Conservation (phyloP, 2,329 filamentous ascomycete genomes). For the Bipolaris bicolor region DNA sequence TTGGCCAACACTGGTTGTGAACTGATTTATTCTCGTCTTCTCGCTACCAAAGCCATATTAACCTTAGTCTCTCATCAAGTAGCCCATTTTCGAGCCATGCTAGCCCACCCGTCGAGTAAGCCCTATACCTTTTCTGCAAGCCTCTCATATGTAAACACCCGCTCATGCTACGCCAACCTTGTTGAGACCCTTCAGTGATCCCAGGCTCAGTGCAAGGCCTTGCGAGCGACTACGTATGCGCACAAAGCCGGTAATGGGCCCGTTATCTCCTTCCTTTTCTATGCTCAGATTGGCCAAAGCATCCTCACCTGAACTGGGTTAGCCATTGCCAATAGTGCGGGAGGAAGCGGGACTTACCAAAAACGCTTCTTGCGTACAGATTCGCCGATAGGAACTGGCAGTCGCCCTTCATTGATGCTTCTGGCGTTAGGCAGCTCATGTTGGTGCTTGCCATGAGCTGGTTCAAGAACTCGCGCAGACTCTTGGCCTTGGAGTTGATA, state of each 20-base stretch:
- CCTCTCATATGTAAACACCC: background rate
- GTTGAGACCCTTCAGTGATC: slow-evolving; percentile 91
- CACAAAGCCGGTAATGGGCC: slow-evolving; percentile 95
- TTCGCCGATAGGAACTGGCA: slow-evolving; percentile 98
- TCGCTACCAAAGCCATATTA: slow-evolving; percentile 22
- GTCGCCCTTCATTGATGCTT: slow-evolving; percentile 94
- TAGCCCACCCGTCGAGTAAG: slow-evolving; percentile 2
- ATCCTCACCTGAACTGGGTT: slow-evolving; percentile 77
- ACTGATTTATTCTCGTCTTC: slow-evolving; percentile 9
- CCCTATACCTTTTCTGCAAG: slow-evolving; percentile 14
- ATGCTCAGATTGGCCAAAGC: slow-evolving; percentile 96
- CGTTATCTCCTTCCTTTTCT: slow-evolving; percentile 94
- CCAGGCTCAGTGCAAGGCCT: slow-evolving; percentile 89
- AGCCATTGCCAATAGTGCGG: slow-evolving; percentile 7
- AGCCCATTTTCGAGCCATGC: background rate
- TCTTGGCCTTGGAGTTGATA: slow-evolving; percentile 97
- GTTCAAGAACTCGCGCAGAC: slow-evolving; percentile 86
- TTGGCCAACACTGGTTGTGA: background rate
- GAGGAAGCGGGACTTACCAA: slow-evolving; percentile 71
- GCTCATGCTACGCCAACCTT: slow-evolving; percentile 44
- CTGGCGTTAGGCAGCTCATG: slow-evolving; percentile 96
- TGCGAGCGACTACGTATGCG: slow-evolving; percentile 97
- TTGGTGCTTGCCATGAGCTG: slow-evolving; percentile 97
- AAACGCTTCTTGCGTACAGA: slow-evolving; percentile 93
- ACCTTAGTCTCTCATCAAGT: slow-evolving; percentile 9